Base-by-base conservation (phyloP, 2,329 filamentous ascomycete species). In the Gnomoniopsis smithogilvyi region DNA sequence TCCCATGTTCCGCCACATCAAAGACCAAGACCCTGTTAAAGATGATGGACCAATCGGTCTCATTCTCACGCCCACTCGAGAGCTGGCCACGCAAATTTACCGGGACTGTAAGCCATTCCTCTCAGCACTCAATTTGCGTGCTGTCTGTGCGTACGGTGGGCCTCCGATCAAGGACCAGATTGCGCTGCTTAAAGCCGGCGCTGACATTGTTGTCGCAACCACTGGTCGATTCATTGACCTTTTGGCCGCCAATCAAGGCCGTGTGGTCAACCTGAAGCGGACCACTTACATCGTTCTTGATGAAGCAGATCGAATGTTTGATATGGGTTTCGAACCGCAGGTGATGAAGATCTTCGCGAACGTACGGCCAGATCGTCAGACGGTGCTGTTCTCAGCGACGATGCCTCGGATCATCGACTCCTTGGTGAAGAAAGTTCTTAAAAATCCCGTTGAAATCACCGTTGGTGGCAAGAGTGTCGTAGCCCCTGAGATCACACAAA, bases 281-380 rank as follows among this genome's bases (percentile, higher is more conserved):
- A 91, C 96, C 14, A 95, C 92, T 0, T 99, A 98, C 71, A 87
- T 97, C 24, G 95, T 99, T 12, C 84, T 99, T 43, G 95, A 99
- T 70, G 95, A 99, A 76, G 95, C 95, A 51, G 95, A 99, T 74
- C 89, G 95, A 63, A 98, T 99, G 95, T 97, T 98, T 71, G 95
- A 99, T 72, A 98, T 99, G 95, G 95, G 95, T 15, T 99, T 99
- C 69, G 94, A 96, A 74, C 94, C 95, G 2, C 95, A 99, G 73
- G 93, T 99, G 56, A 95, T 95, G 86, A 97, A 96, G 74, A 95
- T 99, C 60, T 87, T 98, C 70, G 86, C 87, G 65, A 96, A 95
- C 68, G 90, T 96, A 71, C 88, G 95, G 51, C 93, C 95, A 0
- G 91, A 97, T 71, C 88, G 91, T 53, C 95, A 99, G 71, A 96